A percentile compares a stretch with the other conserved stretches of the same genome.
phyloP scores from a whole-genome alignment of 345 rosid species.

The Moricandia moricandioides region DNA sequence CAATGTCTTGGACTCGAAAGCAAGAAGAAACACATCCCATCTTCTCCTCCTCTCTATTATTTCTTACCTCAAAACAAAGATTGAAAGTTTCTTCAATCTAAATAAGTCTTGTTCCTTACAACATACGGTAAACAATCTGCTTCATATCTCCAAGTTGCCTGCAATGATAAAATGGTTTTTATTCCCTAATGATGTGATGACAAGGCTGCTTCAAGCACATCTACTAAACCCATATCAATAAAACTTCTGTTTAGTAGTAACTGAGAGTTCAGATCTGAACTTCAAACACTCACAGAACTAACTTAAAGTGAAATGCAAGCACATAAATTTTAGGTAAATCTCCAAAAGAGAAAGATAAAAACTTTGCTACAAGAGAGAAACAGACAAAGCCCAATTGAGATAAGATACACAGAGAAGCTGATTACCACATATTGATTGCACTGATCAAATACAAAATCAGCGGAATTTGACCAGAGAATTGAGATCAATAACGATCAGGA shows the following conservation, averaged over 20 bases:
- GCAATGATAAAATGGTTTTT: constrained; percentile 23
- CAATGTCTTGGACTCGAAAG: constrained; percentile 59
- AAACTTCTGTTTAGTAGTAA: constrained; percentile 8
- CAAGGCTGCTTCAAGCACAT: constrained; percentile 6
- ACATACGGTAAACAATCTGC: constrained; percentile 10
- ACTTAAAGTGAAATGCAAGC: constrained; percentile 26
- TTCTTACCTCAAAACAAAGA: background rate
- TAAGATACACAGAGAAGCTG: constrained; percentile 4
- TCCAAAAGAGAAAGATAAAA: background rate
- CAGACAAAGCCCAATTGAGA: constrained; percentile 23
- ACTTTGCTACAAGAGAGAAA: constrained; percentile 20
- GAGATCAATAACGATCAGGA: constrained; percentile 6
- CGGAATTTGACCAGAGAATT: background rate
- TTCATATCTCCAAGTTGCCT: constrained; percentile 37
- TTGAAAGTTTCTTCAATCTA: constrained; percentile 19
- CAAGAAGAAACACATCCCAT: constrained; percentile 96
- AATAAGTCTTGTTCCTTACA: constrained; percentile 20
- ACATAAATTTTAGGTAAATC: constrained; percentile 3
- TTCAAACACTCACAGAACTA: background rate
- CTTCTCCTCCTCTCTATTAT: constrained; percentile 28
- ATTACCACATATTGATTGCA: background rate
- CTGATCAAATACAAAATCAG: background rate
- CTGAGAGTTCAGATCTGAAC: background rate
- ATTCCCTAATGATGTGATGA: background rate
- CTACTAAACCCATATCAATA: background rate